A percentile compares a stretch with the other conserved stretches of the same genome.
These are phyloP conservation scores for Auriscalpium microsporum DNA, from an alignment of 768 basidiomycete species.

Conservation along the genomic window DNA sequence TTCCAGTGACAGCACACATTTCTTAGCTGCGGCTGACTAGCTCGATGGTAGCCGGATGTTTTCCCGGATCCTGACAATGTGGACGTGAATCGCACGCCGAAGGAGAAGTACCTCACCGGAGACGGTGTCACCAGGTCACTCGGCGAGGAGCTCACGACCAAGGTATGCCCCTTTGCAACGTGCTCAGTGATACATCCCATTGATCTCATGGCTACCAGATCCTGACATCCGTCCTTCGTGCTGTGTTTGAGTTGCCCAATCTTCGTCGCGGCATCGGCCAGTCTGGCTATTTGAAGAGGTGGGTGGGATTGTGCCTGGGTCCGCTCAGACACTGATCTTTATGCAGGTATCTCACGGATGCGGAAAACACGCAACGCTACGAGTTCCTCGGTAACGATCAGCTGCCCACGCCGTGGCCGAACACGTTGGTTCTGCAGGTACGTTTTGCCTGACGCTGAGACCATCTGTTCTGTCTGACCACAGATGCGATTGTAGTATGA, in stretches of 20 bases:
- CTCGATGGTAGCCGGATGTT: constrained; percentile 32
- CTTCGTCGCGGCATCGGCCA: constrained; percentile 59
- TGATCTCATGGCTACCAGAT: constrained; percentile 27
- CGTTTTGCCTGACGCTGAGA: constrained; percentile 8
- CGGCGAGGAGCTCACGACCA: constrained; percentile 47
- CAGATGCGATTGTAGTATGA: background rate
- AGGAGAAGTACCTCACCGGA: constrained; percentile 37
- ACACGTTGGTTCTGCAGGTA: constrained; percentile 53
- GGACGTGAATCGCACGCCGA: constrained; percentile 34
- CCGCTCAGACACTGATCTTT: background rate
- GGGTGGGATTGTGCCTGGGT: constrained; percentile 1
- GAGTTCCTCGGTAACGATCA: constrained; percentile 48
- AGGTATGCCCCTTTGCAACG: constrained; percentile 26
- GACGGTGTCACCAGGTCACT: constrained; percentile 42
- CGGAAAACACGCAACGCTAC: constrained; percentile 38
- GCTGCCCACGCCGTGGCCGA: constrained; percentile 57
- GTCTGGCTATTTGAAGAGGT: constrained; percentile 57
- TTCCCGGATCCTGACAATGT: constrained; percentile 43
- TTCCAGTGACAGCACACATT: background rate
- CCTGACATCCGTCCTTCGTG: constrained; percentile 54
- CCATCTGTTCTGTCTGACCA: background rate
- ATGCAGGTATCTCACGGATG: constrained; percentile 40
- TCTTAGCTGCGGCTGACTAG: background rate
- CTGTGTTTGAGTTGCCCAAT: constrained; percentile 48
- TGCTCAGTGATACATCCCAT: background rate